These are phyloP conservation scores for Quercus variabilis DNA, from an alignment of 306 rosid species.

Conservation along the genomic window DNA sequence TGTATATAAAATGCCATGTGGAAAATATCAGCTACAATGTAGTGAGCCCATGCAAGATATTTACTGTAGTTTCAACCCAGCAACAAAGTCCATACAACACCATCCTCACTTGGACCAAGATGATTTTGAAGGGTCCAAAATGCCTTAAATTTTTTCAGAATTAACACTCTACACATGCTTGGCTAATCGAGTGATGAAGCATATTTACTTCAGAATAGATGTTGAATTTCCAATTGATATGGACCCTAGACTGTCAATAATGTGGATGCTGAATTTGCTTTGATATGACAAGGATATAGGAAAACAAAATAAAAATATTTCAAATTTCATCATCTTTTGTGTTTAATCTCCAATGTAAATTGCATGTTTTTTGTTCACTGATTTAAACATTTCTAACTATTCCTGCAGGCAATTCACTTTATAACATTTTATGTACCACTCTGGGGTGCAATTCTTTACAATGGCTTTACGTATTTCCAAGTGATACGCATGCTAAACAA, in stretches of 20 bases:
- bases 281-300: background rate
- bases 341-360: background rate
- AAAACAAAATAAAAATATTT: no score
- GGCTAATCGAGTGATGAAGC: background rate
- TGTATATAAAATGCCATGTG: background rate
- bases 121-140: background rate
- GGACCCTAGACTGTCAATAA: background rate
- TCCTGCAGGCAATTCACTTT: conserved; percentile 85
- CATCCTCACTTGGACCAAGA: background rate
- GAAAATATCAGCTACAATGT: background rate
- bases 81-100: background rate
- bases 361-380: background rate
- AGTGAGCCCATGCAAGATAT: background rate
- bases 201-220: background rate
- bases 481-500: conserved; percentile 98
- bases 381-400: conserved; percentile 4
- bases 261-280: background rate
- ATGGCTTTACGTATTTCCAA: conserved; percentile 86
- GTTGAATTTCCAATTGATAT: background rate
- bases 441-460: conserved; percentile 98
- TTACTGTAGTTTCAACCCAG: background rate
- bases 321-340: background rate
- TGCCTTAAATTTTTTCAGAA: background rate
- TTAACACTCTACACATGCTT: background rate
- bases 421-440: conserved; percentile 91